Conservation (phyloP, 139 green algal species). For the Chlamydomonas sp. region DNA sequence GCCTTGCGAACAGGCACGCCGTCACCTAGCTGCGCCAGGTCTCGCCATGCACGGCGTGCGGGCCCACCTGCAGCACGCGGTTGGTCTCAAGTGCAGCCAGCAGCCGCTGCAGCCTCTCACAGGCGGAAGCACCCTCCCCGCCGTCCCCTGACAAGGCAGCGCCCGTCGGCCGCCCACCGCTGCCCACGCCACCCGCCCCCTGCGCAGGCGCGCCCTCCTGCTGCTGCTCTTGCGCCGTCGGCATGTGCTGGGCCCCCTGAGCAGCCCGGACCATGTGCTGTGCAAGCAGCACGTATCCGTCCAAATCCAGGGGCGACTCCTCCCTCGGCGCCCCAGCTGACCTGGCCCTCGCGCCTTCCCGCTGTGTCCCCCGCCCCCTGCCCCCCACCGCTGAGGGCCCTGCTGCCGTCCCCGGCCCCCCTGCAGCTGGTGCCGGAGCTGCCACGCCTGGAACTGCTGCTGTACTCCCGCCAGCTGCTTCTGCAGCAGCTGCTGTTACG, state of each 20-base stretch:
- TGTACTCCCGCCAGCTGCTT: too few species aligned
- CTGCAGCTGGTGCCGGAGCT: too few species aligned
- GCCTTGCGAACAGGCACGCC: too few species aligned
- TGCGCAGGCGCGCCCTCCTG: too few species aligned
- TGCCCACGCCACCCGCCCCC: not conserved
- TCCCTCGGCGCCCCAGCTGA: too few species aligned
- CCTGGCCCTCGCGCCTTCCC: too few species aligned
- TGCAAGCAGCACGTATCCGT: not conserved
- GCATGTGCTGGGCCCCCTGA: not conserved
- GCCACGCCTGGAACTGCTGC: too few species aligned
- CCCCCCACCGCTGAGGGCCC: too few species aligned
- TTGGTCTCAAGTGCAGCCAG: constrained; percentile 47
- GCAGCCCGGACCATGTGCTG: not conserved
- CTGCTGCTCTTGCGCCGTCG: not conserved
- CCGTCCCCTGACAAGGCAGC: not conserved
- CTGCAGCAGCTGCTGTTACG: too few species aligned
- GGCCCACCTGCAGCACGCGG: constrained; percentile 30
- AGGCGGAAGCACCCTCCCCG: not conserved
- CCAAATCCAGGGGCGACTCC: too few species aligned
- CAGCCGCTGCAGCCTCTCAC: constrained; percentile 28
- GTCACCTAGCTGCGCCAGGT: not conserved
- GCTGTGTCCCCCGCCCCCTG: too few species aligned
- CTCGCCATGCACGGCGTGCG: not conserved
- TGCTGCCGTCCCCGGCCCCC: too few species aligned
- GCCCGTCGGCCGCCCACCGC: not conserved